phyloP scores from a whole-genome alignment of 345 rosid genomes.

The Firmiana major region DNA sequence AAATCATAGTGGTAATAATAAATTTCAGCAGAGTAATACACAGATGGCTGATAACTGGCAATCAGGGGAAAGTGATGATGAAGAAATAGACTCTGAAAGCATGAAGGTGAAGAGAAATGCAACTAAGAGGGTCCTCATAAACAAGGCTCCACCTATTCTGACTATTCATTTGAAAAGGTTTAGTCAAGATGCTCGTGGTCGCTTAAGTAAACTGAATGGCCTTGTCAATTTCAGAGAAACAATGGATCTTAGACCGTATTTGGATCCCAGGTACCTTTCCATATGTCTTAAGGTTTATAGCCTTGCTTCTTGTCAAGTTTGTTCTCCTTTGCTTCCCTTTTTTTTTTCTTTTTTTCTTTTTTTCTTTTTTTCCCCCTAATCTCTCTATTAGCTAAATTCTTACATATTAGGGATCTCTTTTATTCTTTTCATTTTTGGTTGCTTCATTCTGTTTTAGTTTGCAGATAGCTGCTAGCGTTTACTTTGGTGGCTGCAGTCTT shows the following conservation, averaged over 20 bases:
- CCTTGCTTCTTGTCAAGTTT: neutral
- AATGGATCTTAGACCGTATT: conserved; percentile 66
- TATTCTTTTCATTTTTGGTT: neutral
- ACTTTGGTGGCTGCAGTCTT: neutral
- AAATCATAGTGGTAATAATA: conserved; percentile 28
- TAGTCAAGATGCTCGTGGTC: conserved; percentile 92
- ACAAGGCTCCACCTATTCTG: conserved; percentile 74
- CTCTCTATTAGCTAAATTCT: neutral
- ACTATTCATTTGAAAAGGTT: conserved; percentile 94
- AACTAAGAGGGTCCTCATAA: conserved; percentile 70
- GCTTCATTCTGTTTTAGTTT: neutral
- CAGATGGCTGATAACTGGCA: conserved; percentile 34
- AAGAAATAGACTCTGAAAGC: conserved; percentile 34
- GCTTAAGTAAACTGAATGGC: conserved; percentile 86
- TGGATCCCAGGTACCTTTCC: conserved; percentile 71
- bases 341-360: too few relatives aligned
- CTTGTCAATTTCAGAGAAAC: conserved; percentile 71
- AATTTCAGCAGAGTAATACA: conserved; percentile 28
- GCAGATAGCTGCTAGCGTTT: neutral
- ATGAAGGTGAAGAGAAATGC: conserved; percentile 86
- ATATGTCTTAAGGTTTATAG: neutral
- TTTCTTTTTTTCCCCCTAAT: neutral
- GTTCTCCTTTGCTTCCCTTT: neutral
- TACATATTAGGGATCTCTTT: neutral
- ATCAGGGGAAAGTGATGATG: conserved; percentile 38